Base-by-base conservation (phyloP, 352 stramenopile genomes). In the Phytophthora pini region DNA sequence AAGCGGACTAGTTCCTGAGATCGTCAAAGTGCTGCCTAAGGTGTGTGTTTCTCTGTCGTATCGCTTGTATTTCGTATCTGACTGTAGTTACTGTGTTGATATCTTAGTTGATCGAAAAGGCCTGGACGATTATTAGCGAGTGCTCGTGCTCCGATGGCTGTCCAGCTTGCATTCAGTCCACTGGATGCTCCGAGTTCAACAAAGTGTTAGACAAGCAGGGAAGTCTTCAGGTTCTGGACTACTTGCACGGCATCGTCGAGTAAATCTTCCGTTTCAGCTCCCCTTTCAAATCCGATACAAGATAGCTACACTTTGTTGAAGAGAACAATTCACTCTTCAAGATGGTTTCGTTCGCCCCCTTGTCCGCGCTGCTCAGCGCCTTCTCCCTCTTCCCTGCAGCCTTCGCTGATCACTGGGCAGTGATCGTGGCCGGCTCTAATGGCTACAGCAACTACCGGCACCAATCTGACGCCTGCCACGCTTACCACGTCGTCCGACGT, bases 391-490 rank as follows among this genome's bases (percentile, higher is more conserved):
- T 63, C 17, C 38, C 47, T 15, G 36, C 17, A 5, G 52, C 58
- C 15, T 11, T 51, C 4, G 82, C 77, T 5, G 80, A 95, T 60
- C 89, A 97, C 68, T 98, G 91, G 90, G 93, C 90, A 5, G 77
- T 98, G 36, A 96, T 98, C 60, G 88, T 97, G 32, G 89, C 82
- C 1, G 90, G 92, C 26, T 98, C 89, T 27, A 81, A 69, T 24
- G 90, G 92, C 49, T 98, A 94, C 76, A 84, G 72, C 61, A 98
- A 97, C 82, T 98, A 98, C 75, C 76, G 91, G 27, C 93, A 98
- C 76, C 90, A 97, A 53, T 79, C 92, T 8, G 90, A 98, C 68
- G 87, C 76, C 22, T 95, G 87, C 56, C 93, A 97, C 65, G 90
- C 90, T 17, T 98, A 98, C 77, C 92, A 97, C 61, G 82, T 97